These are phyloP conservation scores for Beauveria medogensis DNA, from an alignment of 2,329 filamentous ascomycete genomes.

Conservation along the genomic window DNA sequence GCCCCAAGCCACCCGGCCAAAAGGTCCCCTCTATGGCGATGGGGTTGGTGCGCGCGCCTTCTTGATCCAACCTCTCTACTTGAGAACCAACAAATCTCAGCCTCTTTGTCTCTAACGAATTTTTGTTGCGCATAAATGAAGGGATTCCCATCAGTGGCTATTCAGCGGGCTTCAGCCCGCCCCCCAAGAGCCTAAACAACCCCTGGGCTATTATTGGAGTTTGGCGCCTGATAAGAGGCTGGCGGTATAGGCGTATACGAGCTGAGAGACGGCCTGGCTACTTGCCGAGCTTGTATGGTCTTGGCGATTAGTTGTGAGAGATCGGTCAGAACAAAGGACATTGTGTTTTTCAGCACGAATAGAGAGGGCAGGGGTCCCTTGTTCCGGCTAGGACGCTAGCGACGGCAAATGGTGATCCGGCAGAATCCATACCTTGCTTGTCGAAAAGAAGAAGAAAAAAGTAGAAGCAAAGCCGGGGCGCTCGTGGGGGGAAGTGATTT, in stretches of 20 bases:
- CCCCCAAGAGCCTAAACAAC: background rate
- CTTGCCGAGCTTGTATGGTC: background rate
- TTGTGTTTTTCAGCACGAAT: background rate
- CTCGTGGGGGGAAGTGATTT: background rate
- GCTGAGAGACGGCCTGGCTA: background rate
- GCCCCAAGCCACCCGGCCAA: background rate
- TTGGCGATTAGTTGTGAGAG: background rate
- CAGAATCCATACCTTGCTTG: background rate
- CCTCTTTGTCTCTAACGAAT: background rate
- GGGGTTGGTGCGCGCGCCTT: background rate
- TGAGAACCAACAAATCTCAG: background rate
- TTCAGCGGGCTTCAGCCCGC: background rate
- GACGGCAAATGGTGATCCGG: conserved; percentile 4
- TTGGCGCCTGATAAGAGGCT: too few species aligned
- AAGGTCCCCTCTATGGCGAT: background rate
- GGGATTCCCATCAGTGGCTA: background rate
- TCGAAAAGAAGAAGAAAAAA: background rate
- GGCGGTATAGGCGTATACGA: background rate
- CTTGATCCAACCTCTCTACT: background rate
- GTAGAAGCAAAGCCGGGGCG: background rate
- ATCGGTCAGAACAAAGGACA: background rate
- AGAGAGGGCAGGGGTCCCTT: background rate
- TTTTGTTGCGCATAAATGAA: background rate
- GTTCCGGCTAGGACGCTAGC: background rate
- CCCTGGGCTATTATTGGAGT: too few species aligned